These are phyloP conservation scores for Ganoderma boninense DNA, from an alignment of 1,284 basidiomycete genomes.

Conservation along the genomic window DNA sequence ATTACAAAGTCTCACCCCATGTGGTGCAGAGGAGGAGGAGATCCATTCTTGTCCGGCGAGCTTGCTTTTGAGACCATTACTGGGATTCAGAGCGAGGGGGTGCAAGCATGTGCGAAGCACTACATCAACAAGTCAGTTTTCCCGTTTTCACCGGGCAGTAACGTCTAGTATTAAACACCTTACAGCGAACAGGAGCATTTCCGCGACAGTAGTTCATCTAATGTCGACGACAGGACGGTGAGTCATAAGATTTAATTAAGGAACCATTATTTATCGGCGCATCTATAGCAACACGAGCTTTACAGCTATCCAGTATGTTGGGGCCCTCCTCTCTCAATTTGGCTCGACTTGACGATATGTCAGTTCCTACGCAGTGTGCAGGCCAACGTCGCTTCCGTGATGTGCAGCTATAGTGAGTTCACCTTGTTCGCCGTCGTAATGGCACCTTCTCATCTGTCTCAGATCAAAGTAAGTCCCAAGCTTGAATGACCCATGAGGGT, in stretches of 20 bases:
- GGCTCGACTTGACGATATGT: constrained; percentile 20
- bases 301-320: constrained; percentile 57
- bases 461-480: constrained; percentile 53
- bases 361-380: constrained; percentile 72
- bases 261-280: background rate
- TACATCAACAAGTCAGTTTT: constrained; percentile 58
- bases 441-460: background rate
- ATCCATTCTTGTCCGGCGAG: constrained; percentile 72
- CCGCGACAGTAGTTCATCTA: constrained; percentile 59
- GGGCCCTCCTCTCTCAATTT: background rate
- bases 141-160: background rate
- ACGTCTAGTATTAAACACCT: background rate
- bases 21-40: constrained; percentile 50
- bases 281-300: constrained; percentile 59
- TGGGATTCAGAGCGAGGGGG: constrained; percentile 70
- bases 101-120: constrained; percentile 69
- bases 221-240: constrained; percentile 70
- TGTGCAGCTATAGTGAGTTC: constrained; percentile 72
- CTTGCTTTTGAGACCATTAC: constrained; percentile 63
- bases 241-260: background rate
- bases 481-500: too few species aligned
- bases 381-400: constrained; percentile 72
- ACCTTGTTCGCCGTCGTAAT: too few species aligned
- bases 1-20: constrained; percentile 1
- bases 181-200: constrained; percentile 65